These are phyloP conservation scores for Cytospora piceae DNA, from an alignment of 2,329 filamentous ascomycete species.

Conservation along the genomic window DNA sequence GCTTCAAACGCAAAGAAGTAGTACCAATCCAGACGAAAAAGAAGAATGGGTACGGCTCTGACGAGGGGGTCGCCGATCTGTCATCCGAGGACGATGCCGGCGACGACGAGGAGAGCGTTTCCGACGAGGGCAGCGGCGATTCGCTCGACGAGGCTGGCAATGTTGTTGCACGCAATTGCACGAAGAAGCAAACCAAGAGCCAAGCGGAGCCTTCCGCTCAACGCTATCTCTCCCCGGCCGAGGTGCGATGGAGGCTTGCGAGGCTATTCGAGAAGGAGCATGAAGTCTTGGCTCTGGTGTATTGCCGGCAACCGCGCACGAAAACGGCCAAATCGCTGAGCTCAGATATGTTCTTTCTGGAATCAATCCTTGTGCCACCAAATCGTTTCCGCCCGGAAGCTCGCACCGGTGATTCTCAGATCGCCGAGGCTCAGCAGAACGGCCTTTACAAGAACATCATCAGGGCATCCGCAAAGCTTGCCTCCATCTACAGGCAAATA, in stretches of 20 bases:
- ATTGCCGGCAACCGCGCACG: slow-evolving; percentile 70
- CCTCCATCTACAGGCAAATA: slow-evolving; percentile 59
- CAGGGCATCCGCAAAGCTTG: slow-evolving; percentile 72
- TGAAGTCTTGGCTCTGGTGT: slow-evolving; percentile 82
- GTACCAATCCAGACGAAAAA: slow-evolving; percentile 57
- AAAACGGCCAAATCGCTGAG: slow-evolving; percentile 62
- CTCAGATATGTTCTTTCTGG: slow-evolving; percentile 93
- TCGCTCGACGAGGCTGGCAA: slow-evolving; percentile 59
- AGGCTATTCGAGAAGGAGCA: slow-evolving; percentile 86
- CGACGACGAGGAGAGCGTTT: slow-evolving; percentile 40
- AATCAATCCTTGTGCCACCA: slow-evolving; percentile 83
- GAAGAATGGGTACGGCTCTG: slow-evolving; percentile 51
- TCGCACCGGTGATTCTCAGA: slow-evolving; percentile 75
- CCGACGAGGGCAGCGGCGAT: slow-evolving; percentile 50
- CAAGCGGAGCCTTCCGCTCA: slow-evolving; percentile 51
- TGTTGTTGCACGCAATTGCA: slow-evolving; percentile 60
- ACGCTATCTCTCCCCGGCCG: slow-evolving; percentile 79
- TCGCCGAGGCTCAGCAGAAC: slow-evolving; percentile 89
- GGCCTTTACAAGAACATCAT: slow-evolving; percentile 84
- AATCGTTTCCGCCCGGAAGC: slow-evolving; percentile 91
- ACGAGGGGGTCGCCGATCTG: slow-evolving; percentile 73
- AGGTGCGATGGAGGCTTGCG: slow-evolving; percentile 77
- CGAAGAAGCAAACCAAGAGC: slow-evolving; percentile 41
- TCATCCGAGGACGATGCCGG: slow-evolving; percentile 48
- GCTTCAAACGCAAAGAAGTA: slow-evolving; percentile 71